These are phyloP conservation scores for Neofusicoccum cordaticola DNA, from an alignment of 2,329 filamentous ascomycete genomes.

Conservation along the genomic window DNA sequence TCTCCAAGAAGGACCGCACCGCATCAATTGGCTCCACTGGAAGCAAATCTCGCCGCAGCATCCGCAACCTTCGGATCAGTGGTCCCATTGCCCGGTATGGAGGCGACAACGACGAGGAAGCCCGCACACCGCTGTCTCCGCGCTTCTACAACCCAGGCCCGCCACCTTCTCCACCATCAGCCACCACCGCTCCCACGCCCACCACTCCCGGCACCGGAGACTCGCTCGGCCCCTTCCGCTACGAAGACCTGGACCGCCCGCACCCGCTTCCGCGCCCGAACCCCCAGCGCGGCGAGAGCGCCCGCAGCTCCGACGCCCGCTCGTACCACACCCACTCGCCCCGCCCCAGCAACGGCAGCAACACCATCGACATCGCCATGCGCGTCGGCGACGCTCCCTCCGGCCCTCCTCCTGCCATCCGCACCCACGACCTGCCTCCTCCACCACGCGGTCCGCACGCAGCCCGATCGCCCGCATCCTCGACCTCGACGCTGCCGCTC, in stretches of 20 bases:
- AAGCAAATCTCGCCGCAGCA: conserved; percentile 43
- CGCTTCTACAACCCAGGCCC: conserved; percentile 56
- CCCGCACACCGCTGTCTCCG: conserved; percentile 54
- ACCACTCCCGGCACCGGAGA: conserved; percentile 30
- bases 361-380: conserved; percentile 14
- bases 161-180: conserved; percentile 44
- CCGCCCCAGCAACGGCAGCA: conserved; percentile 10
- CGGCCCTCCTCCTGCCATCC: conserved; percentile 6
- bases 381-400: neutral
- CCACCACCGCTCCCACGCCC: conserved; percentile 20
- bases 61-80: conserved; percentile 59
- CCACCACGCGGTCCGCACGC: conserved; percentile 17
- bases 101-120: conserved; percentile 47
- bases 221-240: conserved; percentile 28
- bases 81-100: conserved; percentile 50
- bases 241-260: conserved; percentile 30
- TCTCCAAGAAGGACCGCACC: conserved; percentile 32
- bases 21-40: conserved; percentile 38
- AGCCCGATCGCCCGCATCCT: conserved; percentile 17
- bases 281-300: conserved; percentile 27
- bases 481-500: conserved; percentile 33
- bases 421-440: neutral
- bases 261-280: conserved; percentile 34
- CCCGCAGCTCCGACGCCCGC: conserved; percentile 18
- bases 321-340: neutral